Percentiles rank a stretch among this genome's conserved stretches.
Evolutionary conservation across 495 filamentous ascomycete genomes (phyloP).

Genomic region (Sphaerosporella brunnea): DNA sequence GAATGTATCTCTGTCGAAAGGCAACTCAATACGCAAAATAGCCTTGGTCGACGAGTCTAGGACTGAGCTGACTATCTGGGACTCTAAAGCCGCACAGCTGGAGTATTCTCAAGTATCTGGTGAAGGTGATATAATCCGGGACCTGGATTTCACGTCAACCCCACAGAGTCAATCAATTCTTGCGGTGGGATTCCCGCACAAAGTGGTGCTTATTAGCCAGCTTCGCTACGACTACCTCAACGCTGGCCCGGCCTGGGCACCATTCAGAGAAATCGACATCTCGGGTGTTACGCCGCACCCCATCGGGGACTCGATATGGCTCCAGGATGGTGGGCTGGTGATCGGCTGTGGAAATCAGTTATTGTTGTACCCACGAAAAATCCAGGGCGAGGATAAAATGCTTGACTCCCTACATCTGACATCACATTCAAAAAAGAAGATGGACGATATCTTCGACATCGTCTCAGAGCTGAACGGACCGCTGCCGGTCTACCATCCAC

Average conservation of each 20-base stretch:
- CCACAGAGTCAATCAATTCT: constrained; percentile 82
- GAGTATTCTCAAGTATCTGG: constrained; percentile 49
- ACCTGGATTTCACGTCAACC: constrained; percentile 89
- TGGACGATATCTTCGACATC: constrained; percentile 56
- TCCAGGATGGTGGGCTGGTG: constrained; percentile 63
- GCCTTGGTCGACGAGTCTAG: constrained; percentile 57
- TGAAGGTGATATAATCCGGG: constrained; percentile 63
- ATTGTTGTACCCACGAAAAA: constrained; percentile 63
- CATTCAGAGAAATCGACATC: constrained; percentile 65
- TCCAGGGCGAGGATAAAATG: constrained; percentile 44
- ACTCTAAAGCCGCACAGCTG: constrained; percentile 59
- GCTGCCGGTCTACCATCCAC: constrained; percentile 82
- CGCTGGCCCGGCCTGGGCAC: constrained; percentile 75
- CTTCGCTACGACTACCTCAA: constrained; percentile 88
- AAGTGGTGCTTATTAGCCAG: constrained; percentile 70
- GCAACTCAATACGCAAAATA: constrained; percentile 71
- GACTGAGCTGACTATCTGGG: constrained; percentile 83
- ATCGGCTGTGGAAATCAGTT: constrained; percentile 85
- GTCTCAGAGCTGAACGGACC: constrained; percentile 72
- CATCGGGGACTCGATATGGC: constrained; percentile 85
- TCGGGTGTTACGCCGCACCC: constrained; percentile 63
- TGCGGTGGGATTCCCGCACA: constrained; percentile 74
- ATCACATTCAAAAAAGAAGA: constrained; percentile 26
- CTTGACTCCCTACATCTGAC: constrained; percentile 25
- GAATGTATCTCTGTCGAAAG: constrained; percentile 62